Evolutionary conservation across 2,329 filamentous ascomycete genomes (phyloP), one percentile per base, ranked within the genome.

Genomic region (Mariannaea sp.): DNA sequence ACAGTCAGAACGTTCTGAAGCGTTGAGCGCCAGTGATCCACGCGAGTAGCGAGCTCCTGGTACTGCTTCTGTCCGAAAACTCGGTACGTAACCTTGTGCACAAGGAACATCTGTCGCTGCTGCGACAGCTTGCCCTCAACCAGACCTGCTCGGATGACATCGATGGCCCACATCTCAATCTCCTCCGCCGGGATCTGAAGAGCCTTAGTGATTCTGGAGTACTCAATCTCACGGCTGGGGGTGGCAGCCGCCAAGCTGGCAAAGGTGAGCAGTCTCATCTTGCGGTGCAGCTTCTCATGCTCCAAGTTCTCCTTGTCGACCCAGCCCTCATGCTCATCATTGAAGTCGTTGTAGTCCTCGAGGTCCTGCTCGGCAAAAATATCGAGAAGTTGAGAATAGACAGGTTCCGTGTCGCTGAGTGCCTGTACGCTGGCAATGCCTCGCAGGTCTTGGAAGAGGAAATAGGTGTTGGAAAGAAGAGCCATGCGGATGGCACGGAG

Each of bases 51-150:
- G 48, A 99, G 88, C 79, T 99, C 93, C 65, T 89, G 86, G 92
- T 95, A 99, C 79, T 99, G 94, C 82, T 95, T 95, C 79, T 96
- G 91, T 65, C 91, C 91, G 69, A 99, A 99, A 49, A 97, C 92
- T 58, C 94, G 88, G 82, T 97, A 97, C 56, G 92, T 96, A 67
- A 91, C 91, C 71, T 94, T 87, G 81, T 99, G 94, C 58, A 99
- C 91, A 48, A 97, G 82, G 82, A 99, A 97, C 59, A 93, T 89
- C 71, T 90, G 85, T 72, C 91, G 92, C 71, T 93, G 83, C 78
- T 99, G 94, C 54, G 89, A 94, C 64, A 99, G 85, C 77, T 96
- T 96, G 71, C 94, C 94, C 79, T 99, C 94, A 46, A 99, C 90
- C 30, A 99, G 85, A 27, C 92, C 92, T 41, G 92, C 91, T 64